phyloP scores from a whole-genome alignment of 208 protist genomes.

The Trypanosoma lewisi region DNA sequence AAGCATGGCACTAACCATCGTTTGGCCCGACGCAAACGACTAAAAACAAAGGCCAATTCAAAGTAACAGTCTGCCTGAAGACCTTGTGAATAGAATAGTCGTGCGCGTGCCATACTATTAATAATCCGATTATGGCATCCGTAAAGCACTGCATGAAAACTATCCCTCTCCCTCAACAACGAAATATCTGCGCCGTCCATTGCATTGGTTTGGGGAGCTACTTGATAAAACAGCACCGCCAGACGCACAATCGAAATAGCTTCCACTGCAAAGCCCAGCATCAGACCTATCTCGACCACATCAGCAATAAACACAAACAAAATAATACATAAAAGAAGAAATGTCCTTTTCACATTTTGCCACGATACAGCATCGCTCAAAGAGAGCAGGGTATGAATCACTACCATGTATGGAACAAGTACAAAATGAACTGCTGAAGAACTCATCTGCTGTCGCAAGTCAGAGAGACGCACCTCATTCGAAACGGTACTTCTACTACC shows the following conservation, averaged over 20 bases:
- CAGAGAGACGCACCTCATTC: slow-evolving; percentile 16
- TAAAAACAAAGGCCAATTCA: slow-evolving; percentile 63
- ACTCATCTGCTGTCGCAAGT: slow-evolving; percentile 27
- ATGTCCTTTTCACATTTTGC: slow-evolving; percentile 54
- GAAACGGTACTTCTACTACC: not conserved
- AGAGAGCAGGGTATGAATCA: slow-evolving; percentile 55
- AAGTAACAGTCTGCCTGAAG: slow-evolving; percentile 80
- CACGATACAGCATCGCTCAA: slow-evolving; percentile 61
- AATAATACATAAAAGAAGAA: slow-evolving; percentile 53
- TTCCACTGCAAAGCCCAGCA: slow-evolving; percentile 41
- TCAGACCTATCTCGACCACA: slow-evolving; percentile 45
- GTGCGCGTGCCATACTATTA: slow-evolving; percentile 70
- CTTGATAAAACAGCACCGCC: slow-evolving; percentile 51
- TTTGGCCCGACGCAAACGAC: slow-evolving; percentile 37
- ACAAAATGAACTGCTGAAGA: slow-evolving; percentile 61
- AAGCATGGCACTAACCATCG: slow-evolving; percentile 28
- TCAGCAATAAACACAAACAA: slow-evolving; percentile 44
- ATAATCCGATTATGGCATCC: slow-evolving; percentile 59
- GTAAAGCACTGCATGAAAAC: slow-evolving; percentile 60
- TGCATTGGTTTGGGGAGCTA: slow-evolving; percentile 29
- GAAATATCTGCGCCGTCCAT: slow-evolving; percentile 1
- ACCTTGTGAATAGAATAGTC: slow-evolving; percentile 76
- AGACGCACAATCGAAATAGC: slow-evolving; percentile 41
- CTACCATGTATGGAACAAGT: slow-evolving; percentile 73
- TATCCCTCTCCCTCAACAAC: not conserved